Conservation (phyloP, 202 grass and related monocot genomes). For the Bolboschoenoplectus hybrid region DNA sequence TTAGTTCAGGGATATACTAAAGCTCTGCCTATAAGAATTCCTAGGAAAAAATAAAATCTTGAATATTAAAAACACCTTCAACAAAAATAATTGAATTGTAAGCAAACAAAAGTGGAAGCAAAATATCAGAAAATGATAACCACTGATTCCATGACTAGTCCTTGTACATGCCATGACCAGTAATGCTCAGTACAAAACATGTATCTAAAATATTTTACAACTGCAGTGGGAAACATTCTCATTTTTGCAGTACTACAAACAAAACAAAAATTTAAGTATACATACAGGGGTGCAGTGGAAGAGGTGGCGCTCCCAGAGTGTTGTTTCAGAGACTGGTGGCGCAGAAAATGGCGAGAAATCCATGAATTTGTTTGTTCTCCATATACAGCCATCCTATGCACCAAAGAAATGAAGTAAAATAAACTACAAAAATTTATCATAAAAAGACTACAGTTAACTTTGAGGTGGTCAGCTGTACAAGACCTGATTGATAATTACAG, state of each 20-base stretch:
- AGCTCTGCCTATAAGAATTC: neutral
- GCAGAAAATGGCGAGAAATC: constrained; percentile 65
- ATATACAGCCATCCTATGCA: constrained; percentile 74
- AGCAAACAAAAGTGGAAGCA: neutral
- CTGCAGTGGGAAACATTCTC: neutral
- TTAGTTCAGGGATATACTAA: constrained; percentile 21
- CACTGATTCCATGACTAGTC: neutral
- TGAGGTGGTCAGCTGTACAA: neutral
- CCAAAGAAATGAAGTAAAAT: constrained; percentile 1
- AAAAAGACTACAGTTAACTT: neutral
- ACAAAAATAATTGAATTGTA: neutral
- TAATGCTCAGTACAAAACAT: neutral
- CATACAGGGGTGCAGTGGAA: constrained; percentile 84
- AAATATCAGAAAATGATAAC: neutral
- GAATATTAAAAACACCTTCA: neutral
- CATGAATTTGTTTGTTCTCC: constrained; percentile 89
- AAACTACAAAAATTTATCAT: constrained; percentile 9
- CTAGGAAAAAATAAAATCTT: constrained; percentile 18
- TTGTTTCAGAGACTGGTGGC: constrained; percentile 61
- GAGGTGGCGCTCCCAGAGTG: constrained; percentile 91
- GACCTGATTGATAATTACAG: neutral
- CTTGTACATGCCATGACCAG: neutral
- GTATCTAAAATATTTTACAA: neutral
- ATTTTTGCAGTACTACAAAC: neutral
- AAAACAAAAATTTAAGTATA: constrained; percentile 11